Percentiles rank a stretch among this genome's conserved stretches.
Evolutionary conservation across 768 basidiomycete genomes (phyloP).

Genomic region (Galerina marginata): DNA sequence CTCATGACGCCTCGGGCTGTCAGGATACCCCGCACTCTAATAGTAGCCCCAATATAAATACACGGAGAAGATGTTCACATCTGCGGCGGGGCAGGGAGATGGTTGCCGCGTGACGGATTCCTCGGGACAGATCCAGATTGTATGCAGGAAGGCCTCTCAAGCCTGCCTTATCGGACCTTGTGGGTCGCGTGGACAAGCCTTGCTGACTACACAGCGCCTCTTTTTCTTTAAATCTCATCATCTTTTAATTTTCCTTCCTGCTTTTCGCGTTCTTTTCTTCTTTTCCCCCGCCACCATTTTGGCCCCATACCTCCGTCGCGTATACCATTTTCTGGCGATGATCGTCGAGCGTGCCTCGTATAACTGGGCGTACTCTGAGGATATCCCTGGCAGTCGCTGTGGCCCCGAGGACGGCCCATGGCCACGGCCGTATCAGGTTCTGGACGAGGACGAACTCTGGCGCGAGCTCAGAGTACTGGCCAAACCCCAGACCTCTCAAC

Average conservation of each 20-base stretch:
- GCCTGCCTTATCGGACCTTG: conserved; percentile 31
- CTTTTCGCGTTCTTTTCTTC: neutral
- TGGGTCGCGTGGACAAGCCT: conserved; percentile 26
- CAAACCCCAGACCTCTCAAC: conserved; percentile 51
- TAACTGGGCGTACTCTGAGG: conserved; percentile 58
- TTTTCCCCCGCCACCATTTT: conserved; percentile 17
- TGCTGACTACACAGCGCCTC: conserved; percentile 23
- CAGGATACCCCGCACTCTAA: conserved; percentile 4
- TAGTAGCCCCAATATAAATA: conserved; percentile 9
- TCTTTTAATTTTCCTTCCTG: conserved; percentile 9
- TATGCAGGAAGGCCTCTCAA: conserved; percentile 8
- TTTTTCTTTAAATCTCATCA: conserved; percentile 19
- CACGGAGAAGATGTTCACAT: neutral
- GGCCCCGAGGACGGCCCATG: conserved; percentile 69
- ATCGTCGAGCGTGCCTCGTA: conserved; percentile 41
- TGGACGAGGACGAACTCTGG: conserved; percentile 59
- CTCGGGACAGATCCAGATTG: conserved; percentile 18
- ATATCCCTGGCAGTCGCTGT: conserved; percentile 66
- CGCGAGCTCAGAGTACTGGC: conserved; percentile 54
- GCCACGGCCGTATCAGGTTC: conserved; percentile 62
- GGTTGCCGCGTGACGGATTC: conserved; percentile 18
- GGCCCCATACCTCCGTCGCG: conserved; percentile 12
- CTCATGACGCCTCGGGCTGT: neutral
- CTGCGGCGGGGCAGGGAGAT: conserved; percentile 9
- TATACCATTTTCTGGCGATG: conserved; percentile 38